These are phyloP conservation scores for Yarrowia alimentaria DNA, from an alignment of 805 yeast species.

Conservation along the genomic window DNA sequence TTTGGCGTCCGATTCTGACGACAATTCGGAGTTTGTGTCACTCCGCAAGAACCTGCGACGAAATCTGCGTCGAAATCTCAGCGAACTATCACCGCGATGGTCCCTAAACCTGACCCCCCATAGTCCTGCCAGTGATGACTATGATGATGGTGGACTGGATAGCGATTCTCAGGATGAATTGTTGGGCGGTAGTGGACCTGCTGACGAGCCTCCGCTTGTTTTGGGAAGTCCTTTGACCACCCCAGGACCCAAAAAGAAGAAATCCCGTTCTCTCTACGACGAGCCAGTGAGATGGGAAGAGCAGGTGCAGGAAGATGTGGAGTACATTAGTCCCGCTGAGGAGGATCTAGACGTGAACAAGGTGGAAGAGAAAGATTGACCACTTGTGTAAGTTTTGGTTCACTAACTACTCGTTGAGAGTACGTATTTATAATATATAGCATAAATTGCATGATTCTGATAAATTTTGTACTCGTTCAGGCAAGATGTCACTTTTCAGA, in stretches of 20 bases:
- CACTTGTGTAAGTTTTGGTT: no score
- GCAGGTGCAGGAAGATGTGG: not conserved
- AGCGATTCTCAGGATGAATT: not conserved
- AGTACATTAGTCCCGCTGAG: slow-evolving; percentile 5
- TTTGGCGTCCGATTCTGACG: slow-evolving; percentile 10
- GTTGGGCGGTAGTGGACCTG: no score
- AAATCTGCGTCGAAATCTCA: slow-evolving; percentile 4
- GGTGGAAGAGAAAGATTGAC: no score
- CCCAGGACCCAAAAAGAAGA: slow-evolving; percentile 11
- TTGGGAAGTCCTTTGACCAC: slow-evolving; percentile 5
- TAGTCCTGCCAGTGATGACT: slow-evolving; percentile 1
- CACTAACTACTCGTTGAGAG: no score
- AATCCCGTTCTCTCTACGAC: slow-evolving; percentile 6
- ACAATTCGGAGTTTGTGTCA: slow-evolving; percentile 10
- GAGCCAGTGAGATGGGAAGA: slow-evolving; percentile 2
- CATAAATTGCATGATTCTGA: no score
- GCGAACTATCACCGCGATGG: slow-evolving; percentile 8
- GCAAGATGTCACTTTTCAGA: no score
- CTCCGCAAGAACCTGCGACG: slow-evolving; percentile 6
- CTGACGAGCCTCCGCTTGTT: slow-evolving; percentile 1
- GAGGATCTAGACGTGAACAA: no score
- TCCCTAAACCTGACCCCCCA: slow-evolving; percentile 3
- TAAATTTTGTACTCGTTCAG: no score
- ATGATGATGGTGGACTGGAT: slow-evolving; percentile 1
- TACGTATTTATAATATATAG: no score